Base-by-base conservation (phyloP, 2,329 filamentous ascomycete genomes). In the Neofusicoccum cordaticola region DNA sequence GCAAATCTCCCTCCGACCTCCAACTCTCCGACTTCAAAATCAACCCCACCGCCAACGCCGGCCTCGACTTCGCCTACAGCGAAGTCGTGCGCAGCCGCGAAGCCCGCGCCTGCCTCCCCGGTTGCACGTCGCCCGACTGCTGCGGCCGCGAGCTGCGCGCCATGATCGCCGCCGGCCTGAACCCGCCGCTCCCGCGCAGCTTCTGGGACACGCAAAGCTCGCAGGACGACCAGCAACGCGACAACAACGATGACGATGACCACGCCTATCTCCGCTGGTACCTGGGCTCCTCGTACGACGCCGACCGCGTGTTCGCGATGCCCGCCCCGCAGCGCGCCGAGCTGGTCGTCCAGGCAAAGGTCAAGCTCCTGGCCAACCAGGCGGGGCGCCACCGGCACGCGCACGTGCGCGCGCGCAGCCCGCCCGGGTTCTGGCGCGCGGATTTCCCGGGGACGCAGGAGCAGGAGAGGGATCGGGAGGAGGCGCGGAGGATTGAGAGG, bases 371-470 rank as follows among this genome's bases (percentile, higher is more conserved):
- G 67, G 90, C 93, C 1, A 88, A 93, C 71, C 84, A 86, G 67
- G 87, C 86, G 74, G 93, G 93, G 5, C 92, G 84, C 73, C 93
- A 97, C 77, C 85, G 90, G 64, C 86, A 94, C 69, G 84, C 87
- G 34, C 93, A 90, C 75, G 85, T 88, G 66, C 85, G 92, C 58
- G 84, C 86, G 67, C 82, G 80, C 50, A 92, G 90, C 9, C 93
- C 95, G 12, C 92, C 92, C 1, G 93, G 93, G 0, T 98, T 92
- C 74, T 99, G 95, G 95, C 84, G 91, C 62, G 85, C 90, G 1
- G 94, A 96, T 69, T 96, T 99, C 74, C 93, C 94, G 1, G 87
- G 81, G 31, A 97, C 95, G 1, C 95, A 98, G 74, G 91, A 97
- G 76, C 78, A 88, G 34, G 81, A 86, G 69, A 80, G 82, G 61